phyloP scores from a whole-genome alignment of 129 eudicot genomes.

The Artemisia tridentata region DNA sequence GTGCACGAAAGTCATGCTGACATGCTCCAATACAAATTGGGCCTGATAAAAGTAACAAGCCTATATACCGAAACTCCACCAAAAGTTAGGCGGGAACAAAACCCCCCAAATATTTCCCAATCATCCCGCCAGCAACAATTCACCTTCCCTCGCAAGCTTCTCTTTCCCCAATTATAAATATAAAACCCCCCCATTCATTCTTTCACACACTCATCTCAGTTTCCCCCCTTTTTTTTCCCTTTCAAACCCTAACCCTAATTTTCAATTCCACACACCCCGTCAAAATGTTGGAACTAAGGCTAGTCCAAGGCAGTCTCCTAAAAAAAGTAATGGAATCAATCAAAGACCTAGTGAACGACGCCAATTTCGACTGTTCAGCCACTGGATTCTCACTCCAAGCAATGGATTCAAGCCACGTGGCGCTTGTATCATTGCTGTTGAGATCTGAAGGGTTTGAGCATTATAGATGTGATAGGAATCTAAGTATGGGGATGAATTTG shows the following conservation, averaged over 20 bases:
- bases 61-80: slow-evolving; percentile 16
- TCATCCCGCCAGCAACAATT: slow-evolving; percentile 35
- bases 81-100: slow-evolving; percentile 32
- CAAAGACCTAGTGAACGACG: slow-evolving; percentile 75
- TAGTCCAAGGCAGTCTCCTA: slow-evolving; percentile 75
- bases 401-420: slow-evolving; percentile 94
- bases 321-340: slow-evolving; percentile 81
- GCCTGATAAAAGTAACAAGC: not conserved
- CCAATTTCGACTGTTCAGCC: slow-evolving; percentile 83
- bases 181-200: slow-evolving; percentile 7
- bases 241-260: not conserved
- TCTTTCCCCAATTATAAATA: slow-evolving; percentile 22
- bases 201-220: too few relatives aligned
- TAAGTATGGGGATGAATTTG: slow-evolving; percentile 88
- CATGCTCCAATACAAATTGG: not conserved
- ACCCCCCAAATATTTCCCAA: not conserved
- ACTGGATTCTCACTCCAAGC: slow-evolving; percentile 88
- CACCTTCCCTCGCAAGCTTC: slow-evolving; percentile 36
- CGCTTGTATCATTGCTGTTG: slow-evolving; percentile 79
- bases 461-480: slow-evolving; percentile 73
- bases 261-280: not conserved
- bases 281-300: slow-evolving; percentile 65
- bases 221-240: not conserved
- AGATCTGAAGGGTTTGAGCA: slow-evolving; percentile 92
- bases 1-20: too few relatives aligned